These are phyloP conservation scores for Podosphaera xanthii DNA, from an alignment of 2,329 filamentous ascomycete genomes.

Conservation along the genomic window DNA sequence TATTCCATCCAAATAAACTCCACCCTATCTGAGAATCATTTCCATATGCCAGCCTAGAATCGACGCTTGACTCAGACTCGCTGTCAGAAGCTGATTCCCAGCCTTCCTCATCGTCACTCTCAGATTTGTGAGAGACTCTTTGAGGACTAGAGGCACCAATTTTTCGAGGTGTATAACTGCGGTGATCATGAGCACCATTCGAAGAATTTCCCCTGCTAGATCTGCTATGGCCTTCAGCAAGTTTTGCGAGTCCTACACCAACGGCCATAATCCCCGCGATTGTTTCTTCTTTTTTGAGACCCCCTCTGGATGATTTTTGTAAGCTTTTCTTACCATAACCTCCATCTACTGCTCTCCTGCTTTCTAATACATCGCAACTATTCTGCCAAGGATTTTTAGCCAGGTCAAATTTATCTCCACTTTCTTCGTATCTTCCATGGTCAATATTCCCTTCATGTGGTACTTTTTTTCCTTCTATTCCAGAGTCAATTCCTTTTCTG, in stretches of 20 bases:
- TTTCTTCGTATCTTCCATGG: not conserved
- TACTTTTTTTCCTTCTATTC: not conserved
- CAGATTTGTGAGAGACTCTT: constrained; percentile 13
- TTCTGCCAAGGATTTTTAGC: too few relatives aligned
- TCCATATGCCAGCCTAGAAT: constrained; percentile 39
- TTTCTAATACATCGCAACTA: too few relatives aligned
- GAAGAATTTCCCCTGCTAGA: constrained; percentile 8
- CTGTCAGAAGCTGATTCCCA: constrained; percentile 37
- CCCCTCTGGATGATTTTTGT: not conserved
- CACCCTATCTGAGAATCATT: constrained; percentile 13
- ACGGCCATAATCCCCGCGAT: constrained; percentile 25
- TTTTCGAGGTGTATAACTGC: constrained; percentile 7
- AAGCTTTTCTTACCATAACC: not conserved
- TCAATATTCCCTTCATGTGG: not conserved
- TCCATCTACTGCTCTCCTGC: not conserved
- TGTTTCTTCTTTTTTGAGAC: constrained; percentile 11
- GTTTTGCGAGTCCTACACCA: constrained; percentile 22
- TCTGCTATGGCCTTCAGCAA: constrained; percentile 20
- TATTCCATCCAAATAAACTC: constrained; percentile 15
- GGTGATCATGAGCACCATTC: constrained; percentile 4
- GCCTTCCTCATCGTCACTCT: constrained; percentile 24
- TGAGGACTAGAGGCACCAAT: constrained; percentile 7
- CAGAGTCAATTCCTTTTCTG: constrained; percentile 13
- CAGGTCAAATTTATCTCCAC: not conserved
- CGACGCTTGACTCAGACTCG: constrained; percentile 26